A percentile compares a stretch with the other conserved stretches of the same genome.
Evolutionary conservation across 2,329 filamentous ascomycete species (phyloP).

Genomic region (Colletotrichum tofieldiae): DNA sequence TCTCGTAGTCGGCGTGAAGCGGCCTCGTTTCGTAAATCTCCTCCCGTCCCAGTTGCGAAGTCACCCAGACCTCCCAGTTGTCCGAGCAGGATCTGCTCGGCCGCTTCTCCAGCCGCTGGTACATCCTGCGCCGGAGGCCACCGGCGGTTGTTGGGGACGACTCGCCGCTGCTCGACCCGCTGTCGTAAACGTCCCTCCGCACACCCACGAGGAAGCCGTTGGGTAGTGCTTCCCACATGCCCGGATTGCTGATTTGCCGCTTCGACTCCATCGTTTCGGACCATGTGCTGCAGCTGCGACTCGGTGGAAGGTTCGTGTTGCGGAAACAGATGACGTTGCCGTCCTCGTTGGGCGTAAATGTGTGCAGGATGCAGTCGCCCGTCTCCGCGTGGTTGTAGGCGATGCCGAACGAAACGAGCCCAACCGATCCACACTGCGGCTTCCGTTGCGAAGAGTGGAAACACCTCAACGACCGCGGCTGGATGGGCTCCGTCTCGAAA

Average conservation of each 20-base stretch:
- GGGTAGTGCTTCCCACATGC: conserved; percentile 75
- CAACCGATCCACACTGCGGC: conserved; percentile 68
- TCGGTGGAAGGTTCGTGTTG: conserved; percentile 57
- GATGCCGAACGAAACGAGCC: conserved; percentile 75
- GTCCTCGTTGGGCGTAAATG: conserved; percentile 69
- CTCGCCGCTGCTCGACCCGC: conserved; percentile 42
- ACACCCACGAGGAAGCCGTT: conserved; percentile 76
- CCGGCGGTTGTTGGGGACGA: conserved; percentile 44
- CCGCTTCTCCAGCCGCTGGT: conserved; percentile 45
- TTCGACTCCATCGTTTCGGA: conserved; percentile 65
- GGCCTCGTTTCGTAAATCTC: conserved; percentile 63
- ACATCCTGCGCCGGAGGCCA: conserved; percentile 51
- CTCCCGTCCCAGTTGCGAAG: conserved; percentile 61
- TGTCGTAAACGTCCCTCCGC: conserved; percentile 60
- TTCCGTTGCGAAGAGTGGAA: conserved; percentile 68
- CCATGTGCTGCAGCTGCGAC: conserved; percentile 66
- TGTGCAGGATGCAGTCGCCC: conserved; percentile 76
- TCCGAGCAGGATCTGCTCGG: conserved; percentile 47
- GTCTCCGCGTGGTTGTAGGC: conserved; percentile 74
- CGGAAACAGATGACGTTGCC: conserved; percentile 72
- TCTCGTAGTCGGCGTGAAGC: conserved; percentile 59
- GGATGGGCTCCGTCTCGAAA: conserved; percentile 72
- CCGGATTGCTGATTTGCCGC: conserved; percentile 73
- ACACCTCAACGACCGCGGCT: conserved; percentile 72
- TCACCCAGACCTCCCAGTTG: conserved; percentile 71